Evolutionary conservation across 805 yeast genomes (phyloP).

Genomic region (Zygosaccharomyces bisporus): DNA sequence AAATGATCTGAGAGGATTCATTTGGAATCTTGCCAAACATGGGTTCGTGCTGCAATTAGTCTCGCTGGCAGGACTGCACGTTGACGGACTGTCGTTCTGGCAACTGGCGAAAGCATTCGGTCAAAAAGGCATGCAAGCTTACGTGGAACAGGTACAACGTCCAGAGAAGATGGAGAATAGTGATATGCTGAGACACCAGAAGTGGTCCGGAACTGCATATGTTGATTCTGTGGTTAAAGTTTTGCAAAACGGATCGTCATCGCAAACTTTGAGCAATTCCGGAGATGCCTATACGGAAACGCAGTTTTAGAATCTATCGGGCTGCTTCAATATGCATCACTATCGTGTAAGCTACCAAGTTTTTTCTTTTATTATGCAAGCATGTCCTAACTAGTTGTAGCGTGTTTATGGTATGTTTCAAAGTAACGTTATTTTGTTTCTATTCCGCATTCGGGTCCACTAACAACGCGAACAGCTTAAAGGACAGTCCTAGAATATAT

Average conservation of each 20-base stretch:
- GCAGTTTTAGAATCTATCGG: conserved; percentile 18
- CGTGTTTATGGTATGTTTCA: neutral
- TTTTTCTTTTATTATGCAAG: neutral
- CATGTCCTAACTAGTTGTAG: neutral
- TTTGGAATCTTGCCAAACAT: conserved; percentile 50
- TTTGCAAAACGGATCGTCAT: conserved; percentile 43
- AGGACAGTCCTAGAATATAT: neutral
- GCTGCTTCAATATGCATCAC: neutral
- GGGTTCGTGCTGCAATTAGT: conserved; percentile 60
- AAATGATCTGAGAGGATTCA: conserved; percentile 44
- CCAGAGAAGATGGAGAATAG: conserved; percentile 44
- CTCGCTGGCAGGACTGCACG: conserved; percentile 58
- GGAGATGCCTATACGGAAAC: conserved; percentile 45
- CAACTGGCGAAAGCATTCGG: conserved; percentile 47
- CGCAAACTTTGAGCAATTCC: conserved; percentile 40
- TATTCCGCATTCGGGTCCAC: neutral
- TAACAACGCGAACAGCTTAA: conserved; percentile 1
- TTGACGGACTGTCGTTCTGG: conserved; percentile 50
- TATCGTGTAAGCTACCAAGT: neutral
- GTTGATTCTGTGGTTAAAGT: conserved; percentile 43
- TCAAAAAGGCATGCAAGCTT: conserved; percentile 55
- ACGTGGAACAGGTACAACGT: conserved; percentile 49
- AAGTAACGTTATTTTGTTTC: neutral
- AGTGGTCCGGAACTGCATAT: conserved; percentile 61
- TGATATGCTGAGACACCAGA: conserved; percentile 57